Conservation (phyloP, 1,284 basidiomycete genomes). For the Apiotrichum sp. region DNA sequence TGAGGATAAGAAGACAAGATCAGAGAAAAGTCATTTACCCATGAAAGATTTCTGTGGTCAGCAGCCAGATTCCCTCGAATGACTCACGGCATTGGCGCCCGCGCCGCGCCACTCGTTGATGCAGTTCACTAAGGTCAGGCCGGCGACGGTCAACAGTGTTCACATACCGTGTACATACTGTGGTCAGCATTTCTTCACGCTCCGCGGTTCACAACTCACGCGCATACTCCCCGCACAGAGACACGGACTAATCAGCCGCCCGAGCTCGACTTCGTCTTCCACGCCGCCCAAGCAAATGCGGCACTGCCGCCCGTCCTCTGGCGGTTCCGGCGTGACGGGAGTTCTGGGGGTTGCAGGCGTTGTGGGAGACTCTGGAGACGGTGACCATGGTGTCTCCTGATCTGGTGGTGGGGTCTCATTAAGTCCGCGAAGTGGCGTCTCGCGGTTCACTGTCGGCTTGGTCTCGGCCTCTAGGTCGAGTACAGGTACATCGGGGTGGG, state of each 20-base stretch:
- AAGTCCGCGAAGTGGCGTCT: background rate
- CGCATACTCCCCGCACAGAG: slow-evolving; percentile 44
- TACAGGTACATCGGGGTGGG: background rate
- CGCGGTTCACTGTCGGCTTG: background rate
- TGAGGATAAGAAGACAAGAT: background rate
- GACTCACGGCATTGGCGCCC: slow-evolving; percentile 40
- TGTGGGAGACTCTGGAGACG: background rate
- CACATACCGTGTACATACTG: slow-evolving; percentile 39
- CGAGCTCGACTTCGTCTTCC: slow-evolving; percentile 38
- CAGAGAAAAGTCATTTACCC: slow-evolving; percentile 19
- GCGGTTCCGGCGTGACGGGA: background rate
- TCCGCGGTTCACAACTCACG: slow-evolving; percentile 22
- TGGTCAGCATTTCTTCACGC: slow-evolving; percentile 4
- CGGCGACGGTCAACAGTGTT: no score
- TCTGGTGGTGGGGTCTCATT: background rate
- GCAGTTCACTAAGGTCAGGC: slow-evolving; percentile 28
- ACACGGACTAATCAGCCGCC: slow-evolving; percentile 45
- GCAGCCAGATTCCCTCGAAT: background rate
- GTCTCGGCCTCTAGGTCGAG: background rate
- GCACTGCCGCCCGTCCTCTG: slow-evolving; percentile 35
- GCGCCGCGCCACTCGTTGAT: slow-evolving; percentile 45
- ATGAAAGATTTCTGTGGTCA: slow-evolving; percentile 34
- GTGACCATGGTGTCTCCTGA: background rate
- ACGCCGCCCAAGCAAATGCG: slow-evolving; percentile 42
- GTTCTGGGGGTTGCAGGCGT: background rate